These are phyloP conservation scores for Hericium erinaceus DNA, from an alignment of 768 basidiomycete genomes.

Conservation along the genomic window DNA sequence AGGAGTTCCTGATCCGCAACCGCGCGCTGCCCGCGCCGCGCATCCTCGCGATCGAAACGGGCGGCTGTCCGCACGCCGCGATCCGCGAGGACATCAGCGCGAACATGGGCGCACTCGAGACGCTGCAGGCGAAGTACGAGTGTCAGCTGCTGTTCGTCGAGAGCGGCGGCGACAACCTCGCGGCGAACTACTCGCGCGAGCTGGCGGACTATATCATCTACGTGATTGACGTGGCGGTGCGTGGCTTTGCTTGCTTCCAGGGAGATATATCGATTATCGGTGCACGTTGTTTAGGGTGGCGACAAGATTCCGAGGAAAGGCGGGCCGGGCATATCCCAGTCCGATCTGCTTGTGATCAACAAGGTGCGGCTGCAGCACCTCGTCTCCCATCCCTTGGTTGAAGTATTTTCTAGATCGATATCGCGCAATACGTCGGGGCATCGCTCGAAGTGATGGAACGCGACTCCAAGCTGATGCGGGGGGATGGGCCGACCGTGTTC, in stretches of 20 bases:
- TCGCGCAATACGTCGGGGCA: constrained; percentile 87
- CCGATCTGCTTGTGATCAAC: constrained; percentile 90
- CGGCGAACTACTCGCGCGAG: constrained; percentile 94
- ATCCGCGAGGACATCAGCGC: constrained; percentile 98
- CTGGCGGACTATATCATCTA: constrained; percentile 97
- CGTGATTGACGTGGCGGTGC: constrained; percentile 78
- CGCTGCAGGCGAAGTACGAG: constrained; percentile 81
- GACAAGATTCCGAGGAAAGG: constrained; percentile 99
- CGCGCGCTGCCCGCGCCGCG: constrained; percentile 76
- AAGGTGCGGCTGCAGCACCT: constrained; percentile 44
- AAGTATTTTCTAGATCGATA: constrained; percentile 57
- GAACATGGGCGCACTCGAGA: constrained; percentile 93
- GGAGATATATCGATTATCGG: not conserved
- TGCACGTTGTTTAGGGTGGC: constrained; percentile 53
- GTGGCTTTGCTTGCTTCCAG: constrained; percentile 12
- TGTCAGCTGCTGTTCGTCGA: constrained; percentile 93
- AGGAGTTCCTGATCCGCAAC: constrained; percentile 93
- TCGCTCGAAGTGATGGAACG: constrained; percentile 92
- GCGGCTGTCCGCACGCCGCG: constrained; percentile 96
- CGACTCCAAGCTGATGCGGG: constrained; percentile 90
- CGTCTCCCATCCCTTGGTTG: not conserved
- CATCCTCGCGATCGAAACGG: constrained; percentile 95
- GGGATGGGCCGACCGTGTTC: constrained; percentile 89
- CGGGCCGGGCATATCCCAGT: constrained; percentile 94
- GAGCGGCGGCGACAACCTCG: constrained; percentile 94